These are phyloP conservation scores for Cudoniella acicularis DNA, from an alignment of 495 filamentous ascomycete species.

Conservation along the genomic window DNA sequence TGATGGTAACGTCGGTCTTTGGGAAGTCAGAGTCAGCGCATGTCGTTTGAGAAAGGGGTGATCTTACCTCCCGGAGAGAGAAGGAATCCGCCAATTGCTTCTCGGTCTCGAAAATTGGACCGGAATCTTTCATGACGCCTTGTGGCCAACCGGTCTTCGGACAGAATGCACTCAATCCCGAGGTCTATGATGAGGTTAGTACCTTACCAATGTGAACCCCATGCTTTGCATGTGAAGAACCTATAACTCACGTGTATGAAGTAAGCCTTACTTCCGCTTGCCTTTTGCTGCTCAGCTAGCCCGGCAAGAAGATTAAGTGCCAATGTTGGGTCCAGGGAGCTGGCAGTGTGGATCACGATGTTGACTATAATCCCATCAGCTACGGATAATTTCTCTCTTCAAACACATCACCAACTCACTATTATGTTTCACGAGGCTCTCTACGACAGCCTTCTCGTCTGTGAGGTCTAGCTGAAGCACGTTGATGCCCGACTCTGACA, in stretches of 20 bases:
- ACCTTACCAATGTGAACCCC: conserved; percentile 14
- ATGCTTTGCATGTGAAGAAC: conserved; percentile 20
- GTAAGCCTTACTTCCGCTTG: conserved; percentile 25
- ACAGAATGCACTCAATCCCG: conserved; percentile 27
- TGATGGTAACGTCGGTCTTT: conserved; percentile 27
- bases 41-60: conserved; percentile 13
- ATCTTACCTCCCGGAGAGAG: conserved; percentile 27
- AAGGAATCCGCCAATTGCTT: conserved; percentile 27
- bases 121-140: conserved; percentile 30
- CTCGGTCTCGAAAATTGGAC: conserved; percentile 27
- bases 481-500: conserved; percentile 25
- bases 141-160: conserved; percentile 30
- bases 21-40: conserved; percentile 16
- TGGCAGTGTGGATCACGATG: conserved; percentile 25
- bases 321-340: conserved; percentile 24
- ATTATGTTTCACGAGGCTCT: conserved; percentile 25
- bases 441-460: conserved; percentile 23
- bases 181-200: conserved; percentile 26
- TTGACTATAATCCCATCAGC: conserved; percentile 21
- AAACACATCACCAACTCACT: conserved; percentile 21
- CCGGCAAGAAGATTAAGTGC: conserved; percentile 27
- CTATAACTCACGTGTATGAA: conserved; percentile 31
- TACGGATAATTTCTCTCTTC: conserved; percentile 18
- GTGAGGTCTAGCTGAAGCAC: conserved; percentile 28
- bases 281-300: conserved; percentile 27